Base-by-base conservation (phyloP, 495 filamentous ascomycete species). In the Amorphotheca resinae region DNA sequence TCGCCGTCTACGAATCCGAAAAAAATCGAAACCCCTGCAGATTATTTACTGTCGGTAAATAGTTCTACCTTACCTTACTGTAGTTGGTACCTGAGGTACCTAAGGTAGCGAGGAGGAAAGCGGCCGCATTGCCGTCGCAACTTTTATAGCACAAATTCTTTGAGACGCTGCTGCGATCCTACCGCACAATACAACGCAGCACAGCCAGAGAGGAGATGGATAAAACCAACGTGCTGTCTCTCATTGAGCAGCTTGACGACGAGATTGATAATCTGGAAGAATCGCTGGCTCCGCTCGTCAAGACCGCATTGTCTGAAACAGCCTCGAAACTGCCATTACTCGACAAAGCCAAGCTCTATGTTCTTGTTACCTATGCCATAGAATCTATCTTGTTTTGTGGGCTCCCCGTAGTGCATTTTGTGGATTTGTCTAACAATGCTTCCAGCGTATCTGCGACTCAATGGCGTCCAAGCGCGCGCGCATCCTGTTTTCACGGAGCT, bases 341-440 rank as follows among this genome's bases (percentile, higher is more conserved):
- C 43, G 91, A 98, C 67, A 91, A 84, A 60, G 89, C 91, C 15
- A 93, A 95, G 64, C 76, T 94, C 44, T 84, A 91, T 54, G 79
- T 93, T 14, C 60, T 91, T 22, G 64, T 76, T 34, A 79, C 85
- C 0, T 96, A 96, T 58, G 74, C 87, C 0, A 76, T 98, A 38
- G 87, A 96, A 49, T 93, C 86, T n/a, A 64, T 95, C 11, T 59
- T 96, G 16, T 96, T 93, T 61, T 89, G 85, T 93, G 61, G 45
- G 77, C 59, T 7, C 9, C 4, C 14, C 25, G n/a, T n/a, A 15
- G 3, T 14, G 4, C 11, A 15, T 22, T 6, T 21, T 11, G 1
- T 1, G 14, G 3, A 12, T 1, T 1, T 9, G 26, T 40, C 64
- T 70, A 46, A 72, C 54, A 15, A 21, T 1, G 32, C 9, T 25